Percentiles rank a stretch among this genome's conserved stretches.
phyloP scores from a whole-genome alignment of 2,329 filamentous ascomycete species.

The Dactylonectria macrodidyma region DNA sequence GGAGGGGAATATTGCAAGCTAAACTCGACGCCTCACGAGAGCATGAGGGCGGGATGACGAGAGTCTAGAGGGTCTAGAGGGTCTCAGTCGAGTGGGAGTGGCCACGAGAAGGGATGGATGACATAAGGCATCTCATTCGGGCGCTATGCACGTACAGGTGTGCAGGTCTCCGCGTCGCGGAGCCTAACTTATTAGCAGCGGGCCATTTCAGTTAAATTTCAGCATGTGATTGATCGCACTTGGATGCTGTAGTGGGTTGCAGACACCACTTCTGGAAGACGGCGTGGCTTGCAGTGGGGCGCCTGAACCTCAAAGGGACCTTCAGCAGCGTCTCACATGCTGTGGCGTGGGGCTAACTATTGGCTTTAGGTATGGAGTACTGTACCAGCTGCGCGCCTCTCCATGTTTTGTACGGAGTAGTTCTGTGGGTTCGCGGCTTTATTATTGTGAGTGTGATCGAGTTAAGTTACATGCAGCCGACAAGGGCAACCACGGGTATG shows the following conservation, averaged over 20 bases:
- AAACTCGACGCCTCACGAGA: constrained; percentile 26
- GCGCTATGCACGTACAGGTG: constrained; percentile 33
- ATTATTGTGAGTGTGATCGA: no score
- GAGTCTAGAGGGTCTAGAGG: constrained; percentile 36
- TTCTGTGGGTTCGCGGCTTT: constrained; percentile 11
- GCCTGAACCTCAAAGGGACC: constrained; percentile 6
- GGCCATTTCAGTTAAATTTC: constrained; percentile 17
- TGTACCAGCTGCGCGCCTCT: neutral
- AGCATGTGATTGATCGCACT: constrained; percentile 42
- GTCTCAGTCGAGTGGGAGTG: constrained; percentile 30
- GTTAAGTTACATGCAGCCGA: no score
- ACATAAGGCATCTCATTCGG: constrained; percentile 40
- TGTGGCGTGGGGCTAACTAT: no score
- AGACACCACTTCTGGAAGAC: constrained; percentile 23
- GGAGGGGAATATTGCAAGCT: constrained; percentile 20
- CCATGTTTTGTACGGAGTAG: no score
- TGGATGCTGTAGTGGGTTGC: neutral
- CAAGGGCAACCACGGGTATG: no score
- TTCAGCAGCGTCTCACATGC: constrained; percentile 16
- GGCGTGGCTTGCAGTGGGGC: constrained; percentile 24
- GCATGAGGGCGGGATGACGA: constrained; percentile 40
- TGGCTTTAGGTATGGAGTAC: neutral
- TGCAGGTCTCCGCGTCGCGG: constrained; percentile 43
- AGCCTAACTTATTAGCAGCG: constrained; percentile 12
- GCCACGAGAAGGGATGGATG: constrained; percentile 39